Base-by-base conservation (phyloP, 306 rosid species). In the Clitoria ternatea region DNA sequence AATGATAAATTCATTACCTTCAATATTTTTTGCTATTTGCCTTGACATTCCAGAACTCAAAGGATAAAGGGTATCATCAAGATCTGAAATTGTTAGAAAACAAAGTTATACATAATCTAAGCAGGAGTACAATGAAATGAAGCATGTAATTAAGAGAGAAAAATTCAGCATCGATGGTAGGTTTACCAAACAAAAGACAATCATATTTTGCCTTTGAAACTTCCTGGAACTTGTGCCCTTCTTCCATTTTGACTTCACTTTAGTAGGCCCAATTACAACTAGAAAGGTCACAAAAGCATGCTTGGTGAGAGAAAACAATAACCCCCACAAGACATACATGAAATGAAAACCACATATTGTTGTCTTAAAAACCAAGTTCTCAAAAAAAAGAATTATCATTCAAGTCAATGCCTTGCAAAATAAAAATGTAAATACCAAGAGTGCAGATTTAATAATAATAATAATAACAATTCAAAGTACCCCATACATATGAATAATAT, bases 11-110 rank as follows among this genome's bases (percentile, higher is more conserved):
- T 9, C n/a, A 45, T 27, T 75, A 90, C 97, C 96, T 81, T 85
- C 76, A 50, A 90, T 93, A 45, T 87, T 84, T 69, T 84, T 85
- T 18, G 87, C 79, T 61, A 86, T 78, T 40, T 82, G 78, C n/a
- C 6, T 78, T 0, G 92, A 83, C 54, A 90, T 43, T 63, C 97
- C 98, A 40, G 89, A 86, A 56, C 83, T 86, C 7, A 61, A n/a
- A 60, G 97, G 92, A 76, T 93, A 90, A 45, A 93, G 94, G 37
- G 98, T 93, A 83, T 93, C 98, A 81, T 93, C 98, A 68, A 93
- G 64, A 81, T 93, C 98, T 93, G 82, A 50, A 84, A 72, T 70
- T 9, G 80, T 13, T 7, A 9, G 23, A 45, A n/a, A 84, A 24
- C 17, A 7, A 7, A 26, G 20, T 29, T 29, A 33, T 18, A 35